Evolutionary conservation across 2,329 filamentous ascomycete genomes (phyloP).

Genomic region (Scytalidium lignicola): DNA sequence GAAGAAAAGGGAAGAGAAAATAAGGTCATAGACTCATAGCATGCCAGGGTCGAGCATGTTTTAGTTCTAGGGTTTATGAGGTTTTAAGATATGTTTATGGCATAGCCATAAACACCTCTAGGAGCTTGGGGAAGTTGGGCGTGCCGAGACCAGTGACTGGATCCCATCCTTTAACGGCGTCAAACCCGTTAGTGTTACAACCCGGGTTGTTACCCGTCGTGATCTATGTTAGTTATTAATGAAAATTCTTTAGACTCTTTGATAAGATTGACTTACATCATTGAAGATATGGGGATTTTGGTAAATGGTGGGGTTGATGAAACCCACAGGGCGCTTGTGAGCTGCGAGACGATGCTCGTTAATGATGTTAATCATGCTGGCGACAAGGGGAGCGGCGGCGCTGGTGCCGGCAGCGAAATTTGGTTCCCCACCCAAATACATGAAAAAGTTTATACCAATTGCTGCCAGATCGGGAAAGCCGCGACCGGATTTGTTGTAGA

Average conservation of each 20-base stretch:
- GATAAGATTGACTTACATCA: slow-evolving; percentile 12
- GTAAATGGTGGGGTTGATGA: slow-evolving; percentile 32
- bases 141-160: slow-evolving; percentile 37
- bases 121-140: slow-evolving; percentile 44
- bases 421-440: slow-evolving; percentile 39
- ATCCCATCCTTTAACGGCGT: slow-evolving; percentile 26
- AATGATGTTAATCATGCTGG: slow-evolving; percentile 36
- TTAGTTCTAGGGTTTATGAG: no score
- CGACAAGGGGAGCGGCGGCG: slow-evolving; percentile 35
- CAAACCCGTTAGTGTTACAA: slow-evolving; percentile 28
- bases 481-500: slow-evolving; percentile 36
- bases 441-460: slow-evolving; percentile 37
- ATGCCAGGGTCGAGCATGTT: no score
- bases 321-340: slow-evolving; percentile 31
- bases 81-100: slow-evolving; percentile 6
- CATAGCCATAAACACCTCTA: slow-evolving; percentile 12
- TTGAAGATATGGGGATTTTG: slow-evolving; percentile 23
- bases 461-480: slow-evolving; percentile 43
- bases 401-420: slow-evolving; percentile 45
- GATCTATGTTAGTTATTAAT: no score
- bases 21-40: no score
- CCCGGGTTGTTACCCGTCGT: slow-evolving; percentile 26
- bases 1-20: no score
- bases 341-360: slow-evolving; percentile 32
- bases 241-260: no score